These are phyloP conservation scores for Globisporangium cylindrosporum DNA, from an alignment of 352 stramenopile genomes.

Conservation along the genomic window DNA sequence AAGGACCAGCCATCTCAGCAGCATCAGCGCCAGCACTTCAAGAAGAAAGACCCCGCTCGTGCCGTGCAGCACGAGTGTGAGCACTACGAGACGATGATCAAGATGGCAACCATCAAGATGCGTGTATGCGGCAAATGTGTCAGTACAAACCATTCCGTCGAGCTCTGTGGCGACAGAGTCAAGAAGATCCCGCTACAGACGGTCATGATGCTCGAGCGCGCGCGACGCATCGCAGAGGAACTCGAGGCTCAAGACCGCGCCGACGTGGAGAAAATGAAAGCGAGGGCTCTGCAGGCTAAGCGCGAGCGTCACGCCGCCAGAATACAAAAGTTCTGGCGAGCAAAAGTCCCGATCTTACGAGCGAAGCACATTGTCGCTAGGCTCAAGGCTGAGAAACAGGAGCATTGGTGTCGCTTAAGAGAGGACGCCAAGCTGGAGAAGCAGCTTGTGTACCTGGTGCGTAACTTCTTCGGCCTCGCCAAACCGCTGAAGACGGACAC, in stretches of 20 bases:
- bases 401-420: conserved; percentile 36
- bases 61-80: conserved; percentile 54
- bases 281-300: conserved; percentile 24
- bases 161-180: conserved; percentile 41
- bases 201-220: conserved; percentile 33
- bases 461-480: conserved; percentile 41
- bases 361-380: conserved; percentile 24
- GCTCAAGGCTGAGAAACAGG: conserved; percentile 28
- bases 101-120: conserved; percentile 5
- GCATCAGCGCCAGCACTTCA: background rate
- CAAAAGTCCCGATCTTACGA: conserved; percentile 29
- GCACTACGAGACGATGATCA: conserved; percentile 16
- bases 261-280: conserved; percentile 44
- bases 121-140: conserved; percentile 51
- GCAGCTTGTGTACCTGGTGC: conserved; percentile 31
- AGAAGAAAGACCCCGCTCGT: conserved; percentile 3
- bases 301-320: conserved; percentile 29
- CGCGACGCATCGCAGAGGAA: conserved; percentile 31
- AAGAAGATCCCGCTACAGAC: conserved; percentile 33
- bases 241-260: conserved; percentile 40
- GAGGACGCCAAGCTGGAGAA: conserved; percentile 31
- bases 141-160: conserved; percentile 30
- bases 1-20: conserved; percentile 1
- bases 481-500: conserved; percentile 41
- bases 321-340: conserved; percentile 58